Percentiles rank a stretch among this genome's conserved stretches.
These are phyloP conservation scores for Lachancea kluyveri DNA, from an alignment of 805 yeast genomes.

Conservation along the genomic window DNA sequence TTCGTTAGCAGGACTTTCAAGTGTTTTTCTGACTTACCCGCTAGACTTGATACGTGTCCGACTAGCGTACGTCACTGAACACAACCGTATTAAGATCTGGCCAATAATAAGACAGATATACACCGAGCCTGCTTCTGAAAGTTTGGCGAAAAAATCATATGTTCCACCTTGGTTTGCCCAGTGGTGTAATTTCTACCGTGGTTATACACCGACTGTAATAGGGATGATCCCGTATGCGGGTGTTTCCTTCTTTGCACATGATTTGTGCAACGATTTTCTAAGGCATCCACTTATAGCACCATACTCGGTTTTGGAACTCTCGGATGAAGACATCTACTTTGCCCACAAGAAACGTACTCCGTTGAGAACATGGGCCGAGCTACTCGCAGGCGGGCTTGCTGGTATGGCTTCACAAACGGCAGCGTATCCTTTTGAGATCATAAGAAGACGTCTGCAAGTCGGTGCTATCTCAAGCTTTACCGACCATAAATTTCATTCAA, in stretches of 20 bases:
- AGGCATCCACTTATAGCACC: conserved; percentile 51
- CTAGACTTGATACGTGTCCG: conserved; percentile 85
- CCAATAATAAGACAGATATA: conserved; percentile 27
- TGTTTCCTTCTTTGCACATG: conserved; percentile 93
- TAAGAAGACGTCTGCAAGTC: conserved; percentile 93
- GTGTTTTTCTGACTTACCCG: conserved; percentile 89
- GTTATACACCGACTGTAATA: conserved; percentile 85
- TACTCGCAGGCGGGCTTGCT: conserved; percentile 91
- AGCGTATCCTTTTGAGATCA: conserved; percentile 93
- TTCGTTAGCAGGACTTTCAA: conserved; percentile 78
- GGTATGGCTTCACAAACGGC: conserved; percentile 95
- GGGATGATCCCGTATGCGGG: conserved; percentile 99
- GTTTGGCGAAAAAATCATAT: conserved; percentile 31
- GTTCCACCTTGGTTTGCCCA: conserved; percentile 31
- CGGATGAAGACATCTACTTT: conserved; percentile 15
- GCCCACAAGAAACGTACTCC: conserved; percentile 39
- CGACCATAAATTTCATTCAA: conserved; percentile 27
- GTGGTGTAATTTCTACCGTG: conserved; percentile 75
- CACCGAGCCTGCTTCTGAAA: conserved; percentile 27
- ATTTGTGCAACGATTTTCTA: conserved; percentile 79
- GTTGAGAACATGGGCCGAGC: conserved; percentile 84
- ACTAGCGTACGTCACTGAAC: conserved; percentile 77
- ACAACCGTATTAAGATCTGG: conserved; percentile 23
- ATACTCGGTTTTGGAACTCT: conserved; percentile 39
- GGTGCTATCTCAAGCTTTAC: conserved; percentile 72